phyloP scores from a whole-genome alignment of 805 yeast species.

The Schizosaccharomyces japonicus region DNA sequence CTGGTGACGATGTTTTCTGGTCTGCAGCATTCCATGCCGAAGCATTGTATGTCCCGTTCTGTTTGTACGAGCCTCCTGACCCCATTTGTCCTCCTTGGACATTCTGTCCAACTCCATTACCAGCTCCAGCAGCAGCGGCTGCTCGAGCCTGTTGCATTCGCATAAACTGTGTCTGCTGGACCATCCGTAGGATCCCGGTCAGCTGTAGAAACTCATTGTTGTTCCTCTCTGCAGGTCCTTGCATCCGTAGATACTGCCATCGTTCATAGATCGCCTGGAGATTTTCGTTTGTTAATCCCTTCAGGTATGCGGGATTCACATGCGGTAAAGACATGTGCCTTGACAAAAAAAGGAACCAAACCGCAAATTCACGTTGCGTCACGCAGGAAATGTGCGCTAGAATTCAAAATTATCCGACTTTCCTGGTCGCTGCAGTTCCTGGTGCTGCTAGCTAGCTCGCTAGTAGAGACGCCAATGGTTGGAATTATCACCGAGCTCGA shows the following conservation, averaged over 20 bases:
- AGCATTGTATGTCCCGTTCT: not conserved
- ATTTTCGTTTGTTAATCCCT: not conserved
- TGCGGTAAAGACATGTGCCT: not conserved
- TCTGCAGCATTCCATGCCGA: not conserved
- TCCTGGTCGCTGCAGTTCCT: no score
- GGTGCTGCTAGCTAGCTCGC: no score
- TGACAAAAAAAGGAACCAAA: no score
- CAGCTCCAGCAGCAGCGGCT: not conserved
- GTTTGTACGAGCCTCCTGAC: not conserved
- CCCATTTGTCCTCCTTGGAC: not conserved
- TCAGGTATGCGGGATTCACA: not conserved
- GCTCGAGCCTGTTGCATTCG: not conserved
- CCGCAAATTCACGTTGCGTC: no score
- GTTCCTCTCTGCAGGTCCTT: conserved; percentile 31
- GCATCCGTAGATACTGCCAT: not conserved
- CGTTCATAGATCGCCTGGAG: conserved; percentile 1
- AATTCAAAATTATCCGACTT: no score
- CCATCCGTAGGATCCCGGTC: conserved; percentile 25
- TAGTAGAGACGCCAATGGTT: no score
- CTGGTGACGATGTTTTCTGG: not conserved
- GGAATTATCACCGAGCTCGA: no score
- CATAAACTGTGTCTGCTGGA: conserved; percentile 15
- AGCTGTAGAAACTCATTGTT: conserved; percentile 37
- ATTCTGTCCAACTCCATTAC: not conserved
- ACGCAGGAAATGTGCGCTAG: no score